These are phyloP conservation scores for Ocimum tenuiflorum DNA, from an alignment of 257 asterid genomes.

Conservation along the genomic window DNA sequence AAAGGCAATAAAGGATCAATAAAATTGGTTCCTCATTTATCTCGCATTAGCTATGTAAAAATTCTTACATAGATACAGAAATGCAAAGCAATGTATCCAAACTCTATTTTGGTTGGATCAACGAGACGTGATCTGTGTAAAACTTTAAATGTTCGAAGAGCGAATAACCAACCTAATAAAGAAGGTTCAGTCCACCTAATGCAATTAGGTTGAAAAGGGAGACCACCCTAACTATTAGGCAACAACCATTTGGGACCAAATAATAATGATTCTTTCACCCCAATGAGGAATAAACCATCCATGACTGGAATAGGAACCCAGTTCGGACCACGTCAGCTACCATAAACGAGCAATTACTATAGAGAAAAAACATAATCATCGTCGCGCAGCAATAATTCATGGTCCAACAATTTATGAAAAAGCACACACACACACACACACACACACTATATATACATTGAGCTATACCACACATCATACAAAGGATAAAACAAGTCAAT, in stretches of 20 bases:
- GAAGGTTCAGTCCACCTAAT: neutral
- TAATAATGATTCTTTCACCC: neutral
- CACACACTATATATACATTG: neutral
- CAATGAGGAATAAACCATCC: neutral
- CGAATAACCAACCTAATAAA: neutral
- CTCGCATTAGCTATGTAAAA: neutral
- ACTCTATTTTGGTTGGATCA: neutral
- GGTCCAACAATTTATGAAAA: constrained; percentile 6
- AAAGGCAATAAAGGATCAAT: neutral
- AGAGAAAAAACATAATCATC: neutral
- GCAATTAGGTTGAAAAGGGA: neutral
- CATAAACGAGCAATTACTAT: neutral
- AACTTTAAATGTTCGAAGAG: neutral
- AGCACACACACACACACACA: neutral
- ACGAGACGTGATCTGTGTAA: neutral
- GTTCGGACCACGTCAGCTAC: neutral
- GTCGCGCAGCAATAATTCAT: constrained; percentile 12
- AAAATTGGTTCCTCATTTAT: neutral
- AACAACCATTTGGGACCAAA: constrained; percentile 6
- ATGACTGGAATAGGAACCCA: neutral
- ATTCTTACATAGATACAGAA: neutral
- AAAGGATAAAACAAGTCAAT: constrained; percentile 28
- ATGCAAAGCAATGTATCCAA: neutral
- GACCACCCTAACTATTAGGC: neutral
- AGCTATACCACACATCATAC: constrained; percentile 14